Evolutionary conservation across 2,329 filamentous ascomycete species (phyloP), one percentile per base, ranked within the genome.

Genomic region (Botryotinia narcissicola): DNA sequence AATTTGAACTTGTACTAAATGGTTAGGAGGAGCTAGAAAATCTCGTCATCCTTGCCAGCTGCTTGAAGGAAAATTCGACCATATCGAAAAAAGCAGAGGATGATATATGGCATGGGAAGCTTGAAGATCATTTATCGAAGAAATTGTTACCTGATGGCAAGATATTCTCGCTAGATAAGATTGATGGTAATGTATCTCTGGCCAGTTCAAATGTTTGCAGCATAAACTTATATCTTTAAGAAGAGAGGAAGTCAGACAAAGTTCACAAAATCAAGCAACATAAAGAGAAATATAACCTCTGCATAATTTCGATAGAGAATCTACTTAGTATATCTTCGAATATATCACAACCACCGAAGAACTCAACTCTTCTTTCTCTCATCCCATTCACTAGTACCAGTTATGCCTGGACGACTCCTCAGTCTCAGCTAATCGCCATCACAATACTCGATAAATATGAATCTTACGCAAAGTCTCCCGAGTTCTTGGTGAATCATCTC

Each of bases 401-500:
- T 5, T 81, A 83, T 48, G 74, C 79, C n/a, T 86, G 84, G 85
- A 83, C 83, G 6, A 84, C 82, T 1, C 25, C 73, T 1, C 69
- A 77, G 4, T 79, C 83, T 1, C 78, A 81, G 8, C n/a, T 68
- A 0, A 68, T 77, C 0, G 83, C 86, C 1, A 57, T 59, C 0
- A 54, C 66, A 2, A 75, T 87, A 1, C 75, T 87, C 7, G 61
- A 78, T 1, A 32, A 75, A 2, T 78, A 82, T 46, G 64, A 63
- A 12, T 8, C 35, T 10, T 74, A 80, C 54, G 57, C 73, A 18
- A 62, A 70, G 32, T 68, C 74, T 4, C n/a, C 68, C 29, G 72
- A 76, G 2, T 86, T 89, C 76, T 83, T 90, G 76, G 83, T 86
- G 29, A 83, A 85, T n/a, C 82, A 85, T 57, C 84, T 94, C 73